Base-by-base conservation (phyloP, 495 filamentous ascomycete species). In the Neohortaea acidophila region DNA sequence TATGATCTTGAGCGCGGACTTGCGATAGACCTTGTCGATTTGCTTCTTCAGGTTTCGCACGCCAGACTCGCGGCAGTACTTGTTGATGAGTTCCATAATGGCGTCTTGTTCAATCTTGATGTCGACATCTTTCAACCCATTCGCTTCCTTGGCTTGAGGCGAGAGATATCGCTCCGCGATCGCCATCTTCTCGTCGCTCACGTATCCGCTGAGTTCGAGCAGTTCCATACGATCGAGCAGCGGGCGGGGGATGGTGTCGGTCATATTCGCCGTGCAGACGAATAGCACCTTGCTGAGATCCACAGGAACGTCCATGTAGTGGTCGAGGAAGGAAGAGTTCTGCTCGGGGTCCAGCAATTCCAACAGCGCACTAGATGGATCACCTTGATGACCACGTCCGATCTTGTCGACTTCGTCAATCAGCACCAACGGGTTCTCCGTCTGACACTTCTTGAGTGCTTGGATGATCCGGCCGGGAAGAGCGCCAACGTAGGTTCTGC, bases 331-430 rank as follows among this genome's bases (percentile, higher is more conserved):
- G 21, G 84, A 92, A 53, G 69, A 81, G 61, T 99, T 99, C 54
- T 99, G 91, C 60, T 96, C 91, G 0, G 91, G 91, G 49, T 99
- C 91, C 21, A 99, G 74, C 22, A 99, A 64, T 53, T 99, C 91
- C 11, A 99, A 69, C 33, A 99, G 67, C 22, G 91, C 89, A 26
- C 87, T 94, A 2, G 91, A 82, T 14, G 91, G 91, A 46, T 99
- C 91, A 36, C 91, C 91, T 59, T 94, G 87, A 51, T 94, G 83
- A 2, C 87, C 91, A 25, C 81, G 73, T 9, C 91, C 87, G 55
- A 99, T 86, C 63, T 99, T 99, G 64, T 99, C 91, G 34, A 99
- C 67, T 57, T 99, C 91, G 56, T 99, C 91, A 51, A 99, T 94
- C 31, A 99, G 62, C 44, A 99, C 83, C 33, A 99, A 61, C 28